Evolutionary conservation across 2,329 filamentous ascomycete species (phyloP).

Genomic region (Cladosporium colombiae): DNA sequence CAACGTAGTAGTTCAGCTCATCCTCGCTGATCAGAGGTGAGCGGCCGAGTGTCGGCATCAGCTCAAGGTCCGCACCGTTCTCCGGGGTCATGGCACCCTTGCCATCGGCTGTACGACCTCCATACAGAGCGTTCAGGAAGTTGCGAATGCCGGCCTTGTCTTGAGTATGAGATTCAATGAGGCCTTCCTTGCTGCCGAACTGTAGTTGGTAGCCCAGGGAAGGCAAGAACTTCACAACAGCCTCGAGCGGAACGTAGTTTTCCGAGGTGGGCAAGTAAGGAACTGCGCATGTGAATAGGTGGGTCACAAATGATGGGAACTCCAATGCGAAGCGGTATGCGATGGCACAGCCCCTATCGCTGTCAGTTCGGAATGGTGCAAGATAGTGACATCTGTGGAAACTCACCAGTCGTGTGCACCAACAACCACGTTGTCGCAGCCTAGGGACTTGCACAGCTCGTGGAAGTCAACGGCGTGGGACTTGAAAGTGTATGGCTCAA

Average conservation of each 20-base stretch:
- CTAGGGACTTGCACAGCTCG: constrained; percentile 61
- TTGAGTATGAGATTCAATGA: constrained; percentile 55
- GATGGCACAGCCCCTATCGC: constrained; percentile 50
- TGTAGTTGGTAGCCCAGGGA: constrained; percentile 86
- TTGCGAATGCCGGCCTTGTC: constrained; percentile 61
- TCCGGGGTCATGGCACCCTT: constrained; percentile 60
- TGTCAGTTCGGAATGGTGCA: neutral
- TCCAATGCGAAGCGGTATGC: constrained; percentile 74
- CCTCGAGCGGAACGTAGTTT: neutral
- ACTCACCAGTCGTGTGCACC: constrained; percentile 92
- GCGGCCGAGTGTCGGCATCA: constrained; percentile 29
- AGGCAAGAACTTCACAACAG: constrained; percentile 46
- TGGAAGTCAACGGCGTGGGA: constrained; percentile 73
- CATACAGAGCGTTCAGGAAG: constrained; percentile 72
- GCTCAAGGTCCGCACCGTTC: constrained; percentile 63
- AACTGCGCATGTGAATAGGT: constrained; percentile 79
- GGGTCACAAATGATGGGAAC: constrained; percentile 70
- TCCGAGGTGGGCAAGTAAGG: constrained; percentile 54
- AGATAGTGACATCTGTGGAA: neutral
- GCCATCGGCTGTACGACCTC: constrained; percentile 61
- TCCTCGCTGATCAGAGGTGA: constrained; percentile 5
- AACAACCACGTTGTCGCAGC: constrained; percentile 62
- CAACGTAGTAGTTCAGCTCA: constrained; percentile 4
- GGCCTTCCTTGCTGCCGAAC: constrained; percentile 51
- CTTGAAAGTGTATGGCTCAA: constrained; percentile 69